phyloP scores from a whole-genome alignment of 208 protist genomes.

The Trypanosoma theileri region DNA sequence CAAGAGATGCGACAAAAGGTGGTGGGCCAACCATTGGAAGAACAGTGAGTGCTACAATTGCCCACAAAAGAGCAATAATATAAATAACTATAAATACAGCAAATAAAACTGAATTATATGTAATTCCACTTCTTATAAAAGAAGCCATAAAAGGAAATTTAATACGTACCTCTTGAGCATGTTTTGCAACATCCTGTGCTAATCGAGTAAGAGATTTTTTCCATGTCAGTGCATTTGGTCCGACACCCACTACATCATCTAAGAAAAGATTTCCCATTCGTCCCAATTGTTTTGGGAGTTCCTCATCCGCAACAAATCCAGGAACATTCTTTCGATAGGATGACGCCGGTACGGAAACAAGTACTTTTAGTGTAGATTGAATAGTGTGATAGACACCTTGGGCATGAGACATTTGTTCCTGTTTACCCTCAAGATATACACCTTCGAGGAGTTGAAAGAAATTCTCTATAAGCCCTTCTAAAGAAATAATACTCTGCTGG shows the following conservation, averaged over 20 bases:
- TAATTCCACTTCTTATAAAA: slow-evolving; percentile 48
- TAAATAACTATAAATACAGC: slow-evolving; percentile 48
- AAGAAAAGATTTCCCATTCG: slow-evolving; percentile 71
- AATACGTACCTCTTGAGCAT: slow-evolving; percentile 53
- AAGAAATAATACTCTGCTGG: slow-evolving; percentile 49
- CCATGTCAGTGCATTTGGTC: slow-evolving; percentile 73
- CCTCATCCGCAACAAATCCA: slow-evolving; percentile 29
- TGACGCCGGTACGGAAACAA: slow-evolving; percentile 38
- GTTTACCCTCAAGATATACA: slow-evolving; percentile 57
- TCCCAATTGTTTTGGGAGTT: slow-evolving; percentile 67
- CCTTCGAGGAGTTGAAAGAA: slow-evolving; percentile 74
- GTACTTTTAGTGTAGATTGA: slow-evolving; percentile 53
- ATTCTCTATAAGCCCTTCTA: slow-evolving; percentile 56
- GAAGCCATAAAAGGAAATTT: slow-evolving; percentile 53
- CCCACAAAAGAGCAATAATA: slow-evolving; percentile 44
- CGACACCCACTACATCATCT: slow-evolving; percentile 64
- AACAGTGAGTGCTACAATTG: slow-evolving; percentile 46
- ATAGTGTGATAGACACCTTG: slow-evolving; percentile 63
- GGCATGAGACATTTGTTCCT: slow-evolving; percentile 40
- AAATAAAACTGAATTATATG: slow-evolving; percentile 46
- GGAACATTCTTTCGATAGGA: slow-evolving; percentile 39
- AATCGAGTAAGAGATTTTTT: slow-evolving; percentile 66
- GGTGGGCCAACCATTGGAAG: slow-evolving; percentile 49
- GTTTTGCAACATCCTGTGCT: slow-evolving; percentile 68
- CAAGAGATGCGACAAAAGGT: slow-evolving; percentile 33